phyloP scores from a whole-genome alignment of 441 rosid genomes.

The Eutrema salsugineum region DNA sequence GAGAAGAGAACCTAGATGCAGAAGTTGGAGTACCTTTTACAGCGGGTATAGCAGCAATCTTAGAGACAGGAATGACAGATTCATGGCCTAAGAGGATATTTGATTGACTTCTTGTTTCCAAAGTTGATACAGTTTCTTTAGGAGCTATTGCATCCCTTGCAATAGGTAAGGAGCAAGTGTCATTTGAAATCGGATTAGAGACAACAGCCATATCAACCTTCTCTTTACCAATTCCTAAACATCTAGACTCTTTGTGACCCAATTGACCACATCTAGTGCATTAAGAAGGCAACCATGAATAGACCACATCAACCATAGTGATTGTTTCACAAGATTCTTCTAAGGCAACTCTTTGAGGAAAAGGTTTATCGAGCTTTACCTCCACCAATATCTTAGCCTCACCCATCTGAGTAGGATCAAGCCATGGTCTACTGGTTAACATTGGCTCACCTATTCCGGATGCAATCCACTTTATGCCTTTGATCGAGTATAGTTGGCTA shows the following conservation, averaged over 20 bases:
- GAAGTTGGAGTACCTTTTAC: no score
- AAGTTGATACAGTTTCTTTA: no score
- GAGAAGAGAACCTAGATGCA: no score
- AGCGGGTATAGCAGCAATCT: no score
- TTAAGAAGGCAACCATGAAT: background rate
- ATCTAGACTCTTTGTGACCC: background rate
- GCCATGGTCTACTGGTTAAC: background rate
- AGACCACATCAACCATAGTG: background rate
- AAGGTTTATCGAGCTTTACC: background rate
- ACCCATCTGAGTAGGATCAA: background rate
- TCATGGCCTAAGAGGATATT: no score
- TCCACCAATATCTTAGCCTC: background rate
- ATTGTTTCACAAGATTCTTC: background rate
- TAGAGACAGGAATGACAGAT: no score
- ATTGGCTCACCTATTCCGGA: background rate
- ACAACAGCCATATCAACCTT: no score
- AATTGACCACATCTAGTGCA: background rate
- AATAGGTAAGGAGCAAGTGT: no score
- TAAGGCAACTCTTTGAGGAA: background rate
- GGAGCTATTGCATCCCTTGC: no score
- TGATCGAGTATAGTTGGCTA: background rate
- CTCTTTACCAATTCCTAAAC: no score
- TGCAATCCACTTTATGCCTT: background rate
- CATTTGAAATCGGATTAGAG: no score
- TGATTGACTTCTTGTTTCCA: no score